Conservation (phyloP, 768 basidiomycete genomes). For the Russula sp. region DNA sequence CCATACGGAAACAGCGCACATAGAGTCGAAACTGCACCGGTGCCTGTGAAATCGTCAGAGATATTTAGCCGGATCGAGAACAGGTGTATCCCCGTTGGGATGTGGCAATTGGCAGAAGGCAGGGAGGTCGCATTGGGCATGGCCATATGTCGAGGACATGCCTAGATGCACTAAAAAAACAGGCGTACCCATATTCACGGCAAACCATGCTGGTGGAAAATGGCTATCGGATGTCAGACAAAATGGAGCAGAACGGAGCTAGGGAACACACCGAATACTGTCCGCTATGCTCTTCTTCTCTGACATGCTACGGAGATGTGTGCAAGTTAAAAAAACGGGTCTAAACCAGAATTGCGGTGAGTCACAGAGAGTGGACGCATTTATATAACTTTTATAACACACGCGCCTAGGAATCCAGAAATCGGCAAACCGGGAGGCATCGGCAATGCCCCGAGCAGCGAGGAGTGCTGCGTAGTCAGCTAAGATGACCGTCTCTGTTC, state of each 20-base stretch:
- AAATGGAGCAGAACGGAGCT: background rate
- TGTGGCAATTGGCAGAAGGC: background rate
- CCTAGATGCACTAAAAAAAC: background rate
- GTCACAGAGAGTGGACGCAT: no score
- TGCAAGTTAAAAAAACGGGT: background rate
- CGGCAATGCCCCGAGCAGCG: no score
- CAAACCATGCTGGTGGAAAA: slow-evolving; percentile 57
- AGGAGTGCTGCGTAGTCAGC: no score
- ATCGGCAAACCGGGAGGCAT: no score
- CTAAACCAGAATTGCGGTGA: no score
- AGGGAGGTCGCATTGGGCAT: no score
- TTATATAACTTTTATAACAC: background rate
- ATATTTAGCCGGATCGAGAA: background rate
- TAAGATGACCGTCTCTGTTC: no score
- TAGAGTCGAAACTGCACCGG: slow-evolving; percentile 53
- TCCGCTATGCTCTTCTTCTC: slow-evolving; percentile 37
- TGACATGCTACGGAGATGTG: background rate
- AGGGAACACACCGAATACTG: slow-evolving; percentile 38
- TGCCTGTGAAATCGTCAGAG: slow-evolving; percentile 35
- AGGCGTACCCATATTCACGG: slow-evolving; percentile 51
- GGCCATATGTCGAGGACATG: background rate
- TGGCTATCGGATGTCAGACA: slow-evolving; percentile 37
- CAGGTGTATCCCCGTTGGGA: background rate
- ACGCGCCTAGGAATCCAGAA: slow-evolving; percentile 14
- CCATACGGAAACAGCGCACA: slow-evolving; percentile 59